Evolutionary conservation across 768 basidiomycete genomes (phyloP), one percentile per base, ranked within the genome.

Genomic region (Termitomyces heimii): DNA sequence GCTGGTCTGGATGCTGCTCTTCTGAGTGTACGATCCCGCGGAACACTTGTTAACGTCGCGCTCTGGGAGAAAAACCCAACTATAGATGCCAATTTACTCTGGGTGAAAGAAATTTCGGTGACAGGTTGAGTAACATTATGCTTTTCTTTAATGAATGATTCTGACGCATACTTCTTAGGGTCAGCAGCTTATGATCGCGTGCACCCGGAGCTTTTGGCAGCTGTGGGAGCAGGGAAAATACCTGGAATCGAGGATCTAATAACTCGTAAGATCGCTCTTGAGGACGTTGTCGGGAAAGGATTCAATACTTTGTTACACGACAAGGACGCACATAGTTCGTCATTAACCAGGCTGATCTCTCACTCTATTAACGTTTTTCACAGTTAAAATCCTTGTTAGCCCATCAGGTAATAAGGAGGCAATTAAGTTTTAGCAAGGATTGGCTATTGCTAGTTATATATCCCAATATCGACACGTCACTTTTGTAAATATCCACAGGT

Each of bases 211-310:
- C 63, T 79, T 7, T 60, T 82, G 5, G 58, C 70, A 9, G 74
- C 74, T 6, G 65, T 80, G 6, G 71, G 68, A 8, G 61, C 67
- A 13, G 78, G 76, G 1, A 72, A 70, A 55, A 71, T 82, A 20
- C 45, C 60, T 1, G 71, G 70, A 1, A 61, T 80, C 18, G 75
- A 75, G 51, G 67, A 73, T 22, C 53, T 80, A 28, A 75, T 82
- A 58, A 80, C 79, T 1, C 68, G 66, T 32, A 72, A 68, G 53
- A 77, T 80, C 24, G 50, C 59, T 0, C 55, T 82, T 4, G 69
- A 78, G 14, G 76, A 79, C 54, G 64, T 78, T 14, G 72, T 80
- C 6, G 70, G 75, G 48, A 65, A 76, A 40, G 79, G 78, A 1
- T 70, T 81, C 48, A 63, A 73, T 50, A 65, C 70, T 14, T 67